Conservation (phyloP, 169 alveolate genomes). For the Cystoisospora suis region DNA sequence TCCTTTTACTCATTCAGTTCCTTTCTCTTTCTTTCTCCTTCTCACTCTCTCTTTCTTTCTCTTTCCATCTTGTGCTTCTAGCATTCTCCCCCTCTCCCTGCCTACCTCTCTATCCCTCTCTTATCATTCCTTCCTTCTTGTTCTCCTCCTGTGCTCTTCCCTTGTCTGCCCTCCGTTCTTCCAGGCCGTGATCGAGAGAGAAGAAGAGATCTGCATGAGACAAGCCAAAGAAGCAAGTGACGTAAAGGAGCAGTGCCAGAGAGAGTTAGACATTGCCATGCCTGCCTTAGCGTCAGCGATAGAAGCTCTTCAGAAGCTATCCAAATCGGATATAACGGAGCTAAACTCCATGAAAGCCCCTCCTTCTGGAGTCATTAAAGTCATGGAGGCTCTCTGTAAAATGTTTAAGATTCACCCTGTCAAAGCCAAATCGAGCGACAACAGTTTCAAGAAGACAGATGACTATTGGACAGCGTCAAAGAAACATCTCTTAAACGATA, state of each 20-base stretch:
- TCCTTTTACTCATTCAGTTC: background rate
- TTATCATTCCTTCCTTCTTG: background rate
- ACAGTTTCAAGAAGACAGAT: slow-evolving; percentile 78
- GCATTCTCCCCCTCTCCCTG: background rate
- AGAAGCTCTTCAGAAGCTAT: slow-evolving; percentile 90
- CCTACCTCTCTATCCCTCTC: too few species aligned
- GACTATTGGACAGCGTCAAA: slow-evolving; percentile 89
- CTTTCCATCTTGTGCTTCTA: background rate
- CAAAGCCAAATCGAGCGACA: slow-evolving; percentile 78
- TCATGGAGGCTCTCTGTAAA: slow-evolving; percentile 84
- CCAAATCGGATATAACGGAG: slow-evolving; percentile 92
- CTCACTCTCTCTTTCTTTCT: background rate
- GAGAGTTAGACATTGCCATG: slow-evolving; percentile 92
- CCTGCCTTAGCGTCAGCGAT: slow-evolving; percentile 90
- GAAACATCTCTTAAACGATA: slow-evolving; percentile 82
- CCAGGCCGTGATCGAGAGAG: slow-evolving; percentile 89
- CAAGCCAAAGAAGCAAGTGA: slow-evolving; percentile 87
- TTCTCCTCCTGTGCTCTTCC: background rate
- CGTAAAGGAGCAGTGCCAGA: slow-evolving; percentile 86
- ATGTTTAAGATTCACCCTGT: slow-evolving; percentile 81
- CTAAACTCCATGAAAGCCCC: slow-evolving; percentile 90
- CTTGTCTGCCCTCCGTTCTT: slow-evolving; percentile 71
- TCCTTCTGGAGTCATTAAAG: slow-evolving; percentile 82
- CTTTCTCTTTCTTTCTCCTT: background rate
- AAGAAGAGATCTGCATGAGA: slow-evolving; percentile 87